These are phyloP conservation scores for Nannochloris sp. DNA, from an alignment of 139 green algal genomes.

Conservation along the genomic window DNA sequence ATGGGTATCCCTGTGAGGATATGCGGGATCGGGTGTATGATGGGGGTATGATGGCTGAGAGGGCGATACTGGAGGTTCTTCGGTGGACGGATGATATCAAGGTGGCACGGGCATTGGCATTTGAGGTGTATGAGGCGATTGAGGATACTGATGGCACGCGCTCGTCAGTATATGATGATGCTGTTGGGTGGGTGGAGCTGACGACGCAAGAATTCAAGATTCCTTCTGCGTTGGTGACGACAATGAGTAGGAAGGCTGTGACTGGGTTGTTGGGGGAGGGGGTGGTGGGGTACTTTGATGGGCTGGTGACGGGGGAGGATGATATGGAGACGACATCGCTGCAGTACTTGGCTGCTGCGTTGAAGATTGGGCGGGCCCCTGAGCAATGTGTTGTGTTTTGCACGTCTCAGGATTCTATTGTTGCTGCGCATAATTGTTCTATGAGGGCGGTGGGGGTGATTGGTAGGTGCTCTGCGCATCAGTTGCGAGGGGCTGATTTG, in stretches of 20 bases:
- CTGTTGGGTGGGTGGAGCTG: slow-evolving; percentile 52
- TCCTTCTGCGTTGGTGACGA: slow-evolving; percentile 55
- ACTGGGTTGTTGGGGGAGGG: slow-evolving; percentile 40
- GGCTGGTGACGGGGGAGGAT: slow-evolving; percentile 58
- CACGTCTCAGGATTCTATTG: slow-evolving; percentile 46
- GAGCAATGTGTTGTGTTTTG: slow-evolving; percentile 79
- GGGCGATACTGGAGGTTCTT: slow-evolving; percentile 49
- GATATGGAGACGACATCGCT: slow-evolving; percentile 73
- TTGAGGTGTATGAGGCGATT: slow-evolving; percentile 38
- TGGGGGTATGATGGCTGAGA: slow-evolving; percentile 32
- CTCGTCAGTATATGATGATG: slow-evolving; percentile 27
- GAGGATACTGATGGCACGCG: slow-evolving; percentile 24
- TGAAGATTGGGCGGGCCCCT: slow-evolving; percentile 74
- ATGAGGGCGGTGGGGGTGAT: slow-evolving; percentile 68
- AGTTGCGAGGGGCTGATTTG: slow-evolving; percentile 71
- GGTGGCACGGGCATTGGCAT: slow-evolving; percentile 42
- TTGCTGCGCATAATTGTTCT: slow-evolving; percentile 84
- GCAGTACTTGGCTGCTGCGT: slow-evolving; percentile 60
- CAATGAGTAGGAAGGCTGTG: slow-evolving; percentile 32
- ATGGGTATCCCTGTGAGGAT: too few relatives aligned
- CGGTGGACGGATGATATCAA: slow-evolving; percentile 52
- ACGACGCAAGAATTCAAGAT: slow-evolving; percentile 47
- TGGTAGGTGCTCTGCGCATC: slow-evolving; percentile 39
- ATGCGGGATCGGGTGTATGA: too few relatives aligned
- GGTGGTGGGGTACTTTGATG: slow-evolving; percentile 48